Base-by-base conservation (phyloP, 2,329 filamentous ascomycete species). In the Botrytis cinerea region DNA sequence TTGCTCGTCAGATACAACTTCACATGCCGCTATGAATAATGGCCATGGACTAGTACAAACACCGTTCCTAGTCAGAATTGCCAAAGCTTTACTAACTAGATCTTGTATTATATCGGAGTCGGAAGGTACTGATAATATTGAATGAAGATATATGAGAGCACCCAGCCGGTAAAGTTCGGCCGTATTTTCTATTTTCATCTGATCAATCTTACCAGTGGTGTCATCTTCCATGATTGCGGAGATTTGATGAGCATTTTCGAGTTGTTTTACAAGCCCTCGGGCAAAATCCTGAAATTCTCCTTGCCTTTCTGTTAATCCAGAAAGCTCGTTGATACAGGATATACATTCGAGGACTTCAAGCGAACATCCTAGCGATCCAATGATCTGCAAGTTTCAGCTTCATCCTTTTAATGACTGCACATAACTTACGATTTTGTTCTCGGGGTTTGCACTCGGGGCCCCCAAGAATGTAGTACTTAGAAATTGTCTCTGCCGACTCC, bases 41-140 rank as follows among this genome's bases (percentile, higher is more conserved):
- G 85, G 84, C 85, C 85, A 86, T 5, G 85, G 85, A 75, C 84
- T 86, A 14, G 84, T 86, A 74, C 83, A 85, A 45, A 84, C 80
- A 12, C 82, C 79, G 22, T 86, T 79, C 32, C 76, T 79, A 40
- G 78, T 78, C 6, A 86, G 75, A 8, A 83, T 77, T 0, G 76
- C 74, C 62, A 86, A 82, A 0, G 82, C 83, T 35, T 81, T 79
- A n/a, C 78, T 79, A 32, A 80, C 71, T 48, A 73, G 62, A 12
- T 38, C 35, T 32, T 70, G 57, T 38, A 73, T 71, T 28, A 9
- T 22, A 83, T 76, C 59, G 75, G 75, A 46, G 75, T 76, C 54
- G 77, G 57, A 61, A 28, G 40, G 73, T 40, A 76, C 75, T 20
- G 61, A 67, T 70, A 74, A 76, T 61, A 73, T 73, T 66, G n/a